Percentiles rank a stretch among this genome's conserved stretches.
phyloP scores from a whole-genome alignment of 2,329 filamentous ascomycete genomes.

The Cercospora janseana region DNA sequence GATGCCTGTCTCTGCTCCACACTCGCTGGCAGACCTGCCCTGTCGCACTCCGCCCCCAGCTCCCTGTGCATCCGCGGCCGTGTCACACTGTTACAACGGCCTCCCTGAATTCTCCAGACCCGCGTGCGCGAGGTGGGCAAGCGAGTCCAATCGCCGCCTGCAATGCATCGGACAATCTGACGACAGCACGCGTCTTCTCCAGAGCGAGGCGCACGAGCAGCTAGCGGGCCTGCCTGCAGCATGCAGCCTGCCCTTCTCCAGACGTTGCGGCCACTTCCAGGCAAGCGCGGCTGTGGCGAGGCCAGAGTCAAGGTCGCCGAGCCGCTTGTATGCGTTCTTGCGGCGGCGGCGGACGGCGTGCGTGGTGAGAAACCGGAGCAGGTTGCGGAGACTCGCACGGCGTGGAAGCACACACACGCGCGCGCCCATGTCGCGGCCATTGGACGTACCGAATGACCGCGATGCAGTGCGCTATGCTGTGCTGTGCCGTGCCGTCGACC shows the following conservation, averaged over 20 bases:
- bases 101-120: constrained; percentile 10
- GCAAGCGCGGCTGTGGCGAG: constrained; percentile 9
- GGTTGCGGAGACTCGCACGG: no score
- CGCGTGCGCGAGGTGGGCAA: constrained; percentile 9
- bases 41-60: neutral
- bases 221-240: constrained; percentile 1
- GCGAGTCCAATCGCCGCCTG: constrained; percentile 12
- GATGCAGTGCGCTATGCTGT: no score
- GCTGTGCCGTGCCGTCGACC: no score
- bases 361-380: neutral
- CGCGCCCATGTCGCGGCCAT: no score
- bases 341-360: neutral
- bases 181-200: constrained; percentile 14
- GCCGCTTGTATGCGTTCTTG: constrained; percentile 9
- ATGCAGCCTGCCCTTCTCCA: constrained; percentile 3
- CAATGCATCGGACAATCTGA: constrained; percentile 12
- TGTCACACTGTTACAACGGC: constrained; percentile 5
- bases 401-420: no score
- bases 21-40: constrained; percentile 4
- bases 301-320: constrained; percentile 13
- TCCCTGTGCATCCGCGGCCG: neutral
- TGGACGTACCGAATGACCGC: no score
- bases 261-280: neutral
- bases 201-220: constrained; percentile 14
- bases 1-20: neutral